A percentile compares a stretch with the other conserved stretches of the same genome.
These are phyloP conservation scores for Bipolaris cookei DNA, from an alignment of 2,329 filamentous ascomycete genomes.

Conservation along the genomic window DNA sequence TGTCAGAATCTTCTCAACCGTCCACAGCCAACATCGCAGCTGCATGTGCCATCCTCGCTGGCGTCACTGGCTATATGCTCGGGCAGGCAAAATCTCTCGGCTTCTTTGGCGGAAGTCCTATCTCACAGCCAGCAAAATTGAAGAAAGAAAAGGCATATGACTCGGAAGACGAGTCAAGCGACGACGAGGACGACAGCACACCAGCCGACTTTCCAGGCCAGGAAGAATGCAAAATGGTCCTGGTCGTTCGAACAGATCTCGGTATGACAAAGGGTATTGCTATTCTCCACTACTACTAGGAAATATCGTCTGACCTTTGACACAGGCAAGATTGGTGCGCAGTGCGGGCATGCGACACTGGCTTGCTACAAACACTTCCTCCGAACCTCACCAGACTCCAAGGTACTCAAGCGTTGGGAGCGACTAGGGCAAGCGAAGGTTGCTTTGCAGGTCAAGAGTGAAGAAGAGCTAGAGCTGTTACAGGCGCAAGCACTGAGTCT, in stretches of 20 bases:
- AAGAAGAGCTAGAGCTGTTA: slow-evolving; percentile 78
- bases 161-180: slow-evolving; percentile 41
- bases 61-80: slow-evolving; percentile 77
- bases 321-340: slow-evolving; percentile 93
- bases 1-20: slow-evolving; percentile 51
- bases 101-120: slow-evolving; percentile 66
- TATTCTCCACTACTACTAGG: neutral
- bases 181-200: slow-evolving; percentile 40
- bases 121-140: slow-evolving; percentile 35
- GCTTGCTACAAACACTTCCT: slow-evolving; percentile 91
- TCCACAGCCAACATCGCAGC: slow-evolving; percentile 68
- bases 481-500: slow-evolving; percentile 81
- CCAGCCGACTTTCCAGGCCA: slow-evolving; percentile 55
- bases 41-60: slow-evolving; percentile 74
- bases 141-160: slow-evolving; percentile 26
- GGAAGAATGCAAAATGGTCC: slow-evolving; percentile 92
- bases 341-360: slow-evolving; percentile 93
- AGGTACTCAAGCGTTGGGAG: slow-evolving; percentile 84
- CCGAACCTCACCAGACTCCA: slow-evolving; percentile 60
- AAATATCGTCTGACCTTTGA: neutral
- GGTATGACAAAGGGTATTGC: slow-evolving; percentile 91
- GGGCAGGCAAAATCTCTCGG: slow-evolving; percentile 72
- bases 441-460: slow-evolving; percentile 83
- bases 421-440: slow-evolving; percentile 87
- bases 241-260: slow-evolving; percentile 90